These are phyloP conservation scores for Psilocybe azurescens DNA, from an alignment of 768 basidiomycete genomes.

Conservation along the genomic window DNA sequence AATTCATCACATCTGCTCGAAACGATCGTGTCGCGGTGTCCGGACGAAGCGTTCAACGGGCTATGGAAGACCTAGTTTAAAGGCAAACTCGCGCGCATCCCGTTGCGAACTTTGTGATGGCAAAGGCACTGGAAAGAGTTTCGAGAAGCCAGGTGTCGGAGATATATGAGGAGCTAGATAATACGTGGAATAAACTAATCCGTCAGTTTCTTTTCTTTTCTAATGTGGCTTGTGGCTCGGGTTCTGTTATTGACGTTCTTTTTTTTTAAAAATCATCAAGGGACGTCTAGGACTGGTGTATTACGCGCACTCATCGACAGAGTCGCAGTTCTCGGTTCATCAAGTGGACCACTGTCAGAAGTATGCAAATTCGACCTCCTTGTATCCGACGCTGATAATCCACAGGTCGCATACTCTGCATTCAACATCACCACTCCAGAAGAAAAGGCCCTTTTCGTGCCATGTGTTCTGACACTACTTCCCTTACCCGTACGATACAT, in stretches of 20 bases:
- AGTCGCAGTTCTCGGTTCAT: conserved; percentile 49
- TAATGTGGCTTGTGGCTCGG: too few relatives aligned
- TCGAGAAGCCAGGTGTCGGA: conserved; percentile 58
- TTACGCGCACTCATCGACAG: conserved; percentile 79
- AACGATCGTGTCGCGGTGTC: conserved; percentile 68
- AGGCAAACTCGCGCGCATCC: conserved; percentile 83
- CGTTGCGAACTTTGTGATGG: conserved; percentile 92
- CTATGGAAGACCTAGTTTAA: conserved; percentile 84
- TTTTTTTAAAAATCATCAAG: conserved; percentile 36
- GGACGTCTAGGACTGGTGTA: conserved; percentile 76
- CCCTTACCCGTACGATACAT: conserved; percentile 47
- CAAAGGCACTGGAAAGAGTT: conserved; percentile 73
- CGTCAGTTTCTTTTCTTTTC: conserved; percentile 51
- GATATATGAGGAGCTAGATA: conserved; percentile 64
- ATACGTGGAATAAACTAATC: conserved; percentile 64
- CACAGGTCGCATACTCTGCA: conserved; percentile 62
- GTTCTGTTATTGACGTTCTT: too few relatives aligned
- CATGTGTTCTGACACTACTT: conserved; percentile 66
- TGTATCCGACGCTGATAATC: too few relatives aligned
- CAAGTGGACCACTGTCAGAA: conserved; percentile 57
- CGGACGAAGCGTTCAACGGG: conserved; percentile 60
- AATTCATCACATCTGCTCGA: conserved; percentile 94
- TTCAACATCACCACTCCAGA: conserved; percentile 57
- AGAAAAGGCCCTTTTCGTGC: conserved; percentile 61
- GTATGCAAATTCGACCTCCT: conserved; percentile 43